Conservation (phyloP, 2,329 filamentous ascomycete species). For the Aspergillus sp. region DNA sequence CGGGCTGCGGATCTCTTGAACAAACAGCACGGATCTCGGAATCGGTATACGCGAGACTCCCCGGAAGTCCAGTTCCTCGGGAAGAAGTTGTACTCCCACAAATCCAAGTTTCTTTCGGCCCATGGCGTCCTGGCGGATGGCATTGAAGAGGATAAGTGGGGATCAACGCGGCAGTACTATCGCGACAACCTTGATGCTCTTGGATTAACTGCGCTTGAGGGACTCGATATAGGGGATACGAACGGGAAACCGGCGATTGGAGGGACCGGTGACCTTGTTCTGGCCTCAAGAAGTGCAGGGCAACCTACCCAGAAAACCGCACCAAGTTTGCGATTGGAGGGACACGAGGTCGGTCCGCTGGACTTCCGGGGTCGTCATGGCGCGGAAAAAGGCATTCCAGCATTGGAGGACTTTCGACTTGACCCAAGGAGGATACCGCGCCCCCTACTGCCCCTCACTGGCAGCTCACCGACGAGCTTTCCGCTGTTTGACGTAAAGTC, state of each 20-base stretch:
- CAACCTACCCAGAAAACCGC: constrained; percentile 16
- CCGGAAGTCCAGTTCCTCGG: constrained; percentile 45
- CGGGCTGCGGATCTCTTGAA: constrained; percentile 48
- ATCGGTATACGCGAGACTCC: constrained; percentile 40
- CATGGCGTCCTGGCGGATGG: constrained; percentile 42
- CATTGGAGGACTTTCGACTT: constrained; percentile 24
- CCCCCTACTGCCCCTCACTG: constrained; percentile 25
- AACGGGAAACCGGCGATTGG: constrained; percentile 21
- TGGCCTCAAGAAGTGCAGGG: constrained; percentile 19
- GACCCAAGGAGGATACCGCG: constrained; percentile 23
- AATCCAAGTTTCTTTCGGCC: constrained; percentile 43
- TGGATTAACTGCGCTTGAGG: constrained; percentile 38
- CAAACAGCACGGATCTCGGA: constrained; percentile 33
- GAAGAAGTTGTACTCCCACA: constrained; percentile 41
- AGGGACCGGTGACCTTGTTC: constrained; percentile 20
- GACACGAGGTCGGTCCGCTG: constrained; percentile 12
- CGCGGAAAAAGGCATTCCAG: constrained; percentile 16
- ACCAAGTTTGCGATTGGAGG: constrained; percentile 13
- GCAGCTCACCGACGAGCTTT: constrained; percentile 33
- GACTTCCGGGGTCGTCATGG: constrained; percentile 21
- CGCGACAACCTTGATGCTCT: constrained; percentile 45
- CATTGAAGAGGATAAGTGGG: constrained; percentile 39
- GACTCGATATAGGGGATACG: constrained; percentile 27
- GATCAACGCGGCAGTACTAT: constrained; percentile 39
- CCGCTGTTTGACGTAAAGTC: constrained; percentile 29